A percentile compares a stretch with the other conserved stretches of the same genome.
These are phyloP conservation scores for Calocybe gangraenosa DNA, from an alignment of 768 basidiomycete genomes.

Conservation along the genomic window DNA sequence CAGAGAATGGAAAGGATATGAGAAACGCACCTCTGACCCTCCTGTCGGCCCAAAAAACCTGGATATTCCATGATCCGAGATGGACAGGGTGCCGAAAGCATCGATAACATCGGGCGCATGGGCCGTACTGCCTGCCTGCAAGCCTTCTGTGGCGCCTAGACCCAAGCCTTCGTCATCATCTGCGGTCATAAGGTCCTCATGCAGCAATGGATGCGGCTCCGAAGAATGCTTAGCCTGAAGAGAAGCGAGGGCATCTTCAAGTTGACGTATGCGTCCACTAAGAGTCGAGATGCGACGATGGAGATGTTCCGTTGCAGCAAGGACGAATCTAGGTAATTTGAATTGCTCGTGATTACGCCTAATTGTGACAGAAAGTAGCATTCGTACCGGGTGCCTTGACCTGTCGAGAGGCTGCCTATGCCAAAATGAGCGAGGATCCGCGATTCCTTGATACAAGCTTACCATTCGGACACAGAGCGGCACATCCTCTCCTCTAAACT, in stretches of 20 bases:
- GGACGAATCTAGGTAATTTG: conserved; percentile 38
- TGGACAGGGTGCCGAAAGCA: conserved; percentile 56
- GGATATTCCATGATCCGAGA: conserved; percentile 56
- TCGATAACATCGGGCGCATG: conserved; percentile 42
- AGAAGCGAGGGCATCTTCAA: conserved; percentile 52
- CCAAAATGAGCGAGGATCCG: background rate
- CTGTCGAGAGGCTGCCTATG: conserved; percentile 70
- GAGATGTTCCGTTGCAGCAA: conserved; percentile 64
- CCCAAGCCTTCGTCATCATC: conserved; percentile 26
- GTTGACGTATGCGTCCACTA: conserved; percentile 43
- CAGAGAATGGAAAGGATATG: conserved; percentile 1
- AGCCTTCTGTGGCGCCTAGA: conserved; percentile 5
- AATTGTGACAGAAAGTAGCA: background rate
- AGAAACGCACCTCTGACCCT: conserved; percentile 55
- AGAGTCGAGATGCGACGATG: conserved; percentile 53
- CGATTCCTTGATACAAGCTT: conserved; percentile 10
- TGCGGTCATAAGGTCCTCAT: conserved; percentile 41
- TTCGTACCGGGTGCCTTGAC: conserved; percentile 74
- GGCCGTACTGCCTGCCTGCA: conserved; percentile 1
- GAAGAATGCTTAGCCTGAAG: conserved; percentile 47
- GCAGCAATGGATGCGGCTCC: conserved; percentile 58
- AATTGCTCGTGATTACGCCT: background rate
- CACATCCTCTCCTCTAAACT: conserved; percentile 58
- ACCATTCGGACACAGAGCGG: conserved; percentile 71
- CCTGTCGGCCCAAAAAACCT: conserved; percentile 66